These are phyloP conservation scores for Biancaea sappan DNA, from an alignment of 306 rosid species.

Conservation along the genomic window DNA sequence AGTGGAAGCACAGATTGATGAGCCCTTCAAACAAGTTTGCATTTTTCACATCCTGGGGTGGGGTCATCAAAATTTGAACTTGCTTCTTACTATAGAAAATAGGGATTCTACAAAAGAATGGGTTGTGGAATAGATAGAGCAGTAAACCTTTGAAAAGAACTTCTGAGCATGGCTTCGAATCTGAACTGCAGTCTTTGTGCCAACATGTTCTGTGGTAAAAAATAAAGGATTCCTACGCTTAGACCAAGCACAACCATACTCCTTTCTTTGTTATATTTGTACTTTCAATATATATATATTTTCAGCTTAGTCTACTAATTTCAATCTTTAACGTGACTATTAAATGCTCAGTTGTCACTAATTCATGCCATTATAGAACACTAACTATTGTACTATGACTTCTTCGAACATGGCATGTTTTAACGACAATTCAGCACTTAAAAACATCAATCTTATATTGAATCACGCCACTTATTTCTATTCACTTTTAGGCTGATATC, in stretches of 20 bases:
- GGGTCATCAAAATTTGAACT: slow-evolving; percentile 34
- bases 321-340: no score
- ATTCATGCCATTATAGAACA: neutral
- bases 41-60: slow-evolving; percentile 28
- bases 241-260: slow-evolving; percentile 25
- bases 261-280: neutral
- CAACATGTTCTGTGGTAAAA: slow-evolving; percentile 66
- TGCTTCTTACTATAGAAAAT: slow-evolving; percentile 9
- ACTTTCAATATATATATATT: neutral
- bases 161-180: slow-evolving; percentile 96
- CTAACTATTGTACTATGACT: no score
- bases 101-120: slow-evolving; percentile 25
- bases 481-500: no score
- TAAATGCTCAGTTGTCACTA: neutral
- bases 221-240: slow-evolving; percentile 27
- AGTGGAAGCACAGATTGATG: slow-evolving; percentile 19
- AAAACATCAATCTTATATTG: no score
- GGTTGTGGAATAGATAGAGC: slow-evolving; percentile 43
- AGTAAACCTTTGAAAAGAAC: slow-evolving; percentile 83
- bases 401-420: no score
- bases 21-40: slow-evolving; percentile 32
- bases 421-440: neutral
- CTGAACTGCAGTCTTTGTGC: slow-evolving; percentile 90
- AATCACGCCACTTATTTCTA: no score
- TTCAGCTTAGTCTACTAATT: no score